These are phyloP conservation scores for Wickerhamomyces hampshirensis DNA, from an alignment of 805 yeast genomes.

Conservation along the genomic window DNA sequence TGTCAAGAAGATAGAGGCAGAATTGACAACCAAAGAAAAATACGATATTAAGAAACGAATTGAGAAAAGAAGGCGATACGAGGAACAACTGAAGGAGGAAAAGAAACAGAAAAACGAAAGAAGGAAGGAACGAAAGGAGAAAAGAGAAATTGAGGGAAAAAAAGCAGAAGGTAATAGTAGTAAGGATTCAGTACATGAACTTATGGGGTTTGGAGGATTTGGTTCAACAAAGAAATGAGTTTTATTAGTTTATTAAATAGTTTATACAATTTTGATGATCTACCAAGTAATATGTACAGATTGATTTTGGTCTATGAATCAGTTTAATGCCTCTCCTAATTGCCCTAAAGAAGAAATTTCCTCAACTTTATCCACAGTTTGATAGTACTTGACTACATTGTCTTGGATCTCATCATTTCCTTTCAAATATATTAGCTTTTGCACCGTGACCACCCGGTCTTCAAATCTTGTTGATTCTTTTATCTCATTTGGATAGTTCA, in stretches of 20 bases:
- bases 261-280: too few relatives aligned
- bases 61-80: conserved; percentile 33
- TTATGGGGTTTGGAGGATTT: conserved; percentile 63
- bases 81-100: conserved; percentile 30
- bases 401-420: conserved; percentile 28
- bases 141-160: too few relatives aligned
- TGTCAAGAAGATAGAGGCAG: conserved; percentile 24
- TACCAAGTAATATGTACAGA: too few relatives aligned
- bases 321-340: too few relatives aligned
- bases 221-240: conserved; percentile 39
- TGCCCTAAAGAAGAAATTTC: conserved; percentile 11
- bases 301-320: too few relatives aligned
- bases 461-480: conserved; percentile 71
- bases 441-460: conserved; percentile 54
- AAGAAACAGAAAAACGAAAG: conserved; percentile 17
- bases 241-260: too few relatives aligned
- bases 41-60: conserved; percentile 38
- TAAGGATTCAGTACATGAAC: too few relatives aligned
- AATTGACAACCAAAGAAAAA: conserved; percentile 12
- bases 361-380: conserved; percentile 54
- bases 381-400: conserved; percentile 54
- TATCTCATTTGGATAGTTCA: conserved; percentile 57
- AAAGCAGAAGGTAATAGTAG: conserved; percentile 25
- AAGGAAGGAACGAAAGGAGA: conserved; percentile 9
- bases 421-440: conserved; percentile 30